Evolutionary conservation across 768 basidiomycete genomes (phyloP).

Genomic region (Exidia glandulosa): DNA sequence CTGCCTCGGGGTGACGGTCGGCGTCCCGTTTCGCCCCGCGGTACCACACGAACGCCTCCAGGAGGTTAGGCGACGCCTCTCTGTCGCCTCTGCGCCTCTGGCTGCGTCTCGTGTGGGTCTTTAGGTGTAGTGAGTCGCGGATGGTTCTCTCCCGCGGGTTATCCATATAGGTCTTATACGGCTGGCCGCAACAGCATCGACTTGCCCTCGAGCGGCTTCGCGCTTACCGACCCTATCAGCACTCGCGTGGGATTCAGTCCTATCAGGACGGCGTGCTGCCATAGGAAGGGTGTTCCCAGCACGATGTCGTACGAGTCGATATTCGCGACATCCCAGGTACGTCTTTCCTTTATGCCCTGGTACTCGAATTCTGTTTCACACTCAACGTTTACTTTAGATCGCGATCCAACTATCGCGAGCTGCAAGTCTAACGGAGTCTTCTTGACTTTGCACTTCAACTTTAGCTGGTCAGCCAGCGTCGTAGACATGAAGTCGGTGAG

Average conservation of each 20-base stretch:
- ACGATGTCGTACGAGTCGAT: constrained; percentile 26
- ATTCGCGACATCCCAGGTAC: constrained; percentile 22
- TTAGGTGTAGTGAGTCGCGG: no score
- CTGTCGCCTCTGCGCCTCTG: no score
- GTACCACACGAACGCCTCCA: no score
- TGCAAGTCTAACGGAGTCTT: constrained; percentile 3
- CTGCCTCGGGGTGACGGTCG: no score
- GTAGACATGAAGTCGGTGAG: constrained; percentile 9
- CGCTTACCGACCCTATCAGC: not conserved
- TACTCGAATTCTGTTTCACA: constrained; percentile 1
- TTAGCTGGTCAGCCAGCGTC: constrained; percentile 6
- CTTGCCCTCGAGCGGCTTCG: not conserved
- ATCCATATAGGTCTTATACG: no score
- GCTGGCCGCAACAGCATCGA: not conserved
- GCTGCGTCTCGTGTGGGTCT: no score
- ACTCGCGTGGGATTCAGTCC: constrained; percentile 12
- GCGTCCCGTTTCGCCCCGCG: no score
- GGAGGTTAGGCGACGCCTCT: no score
- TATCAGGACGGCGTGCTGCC: constrained; percentile 16
- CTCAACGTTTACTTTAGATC: constrained; percentile 1
- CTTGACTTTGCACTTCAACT: not conserved
- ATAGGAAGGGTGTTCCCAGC: constrained; percentile 26
- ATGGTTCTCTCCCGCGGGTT: no score
- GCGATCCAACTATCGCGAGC: constrained; percentile 4
- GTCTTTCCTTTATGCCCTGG: not conserved